Evolutionary conservation across 176 grass and related monocot species (phyloP).

Genomic region (Phyllostachys edulis): DNA sequence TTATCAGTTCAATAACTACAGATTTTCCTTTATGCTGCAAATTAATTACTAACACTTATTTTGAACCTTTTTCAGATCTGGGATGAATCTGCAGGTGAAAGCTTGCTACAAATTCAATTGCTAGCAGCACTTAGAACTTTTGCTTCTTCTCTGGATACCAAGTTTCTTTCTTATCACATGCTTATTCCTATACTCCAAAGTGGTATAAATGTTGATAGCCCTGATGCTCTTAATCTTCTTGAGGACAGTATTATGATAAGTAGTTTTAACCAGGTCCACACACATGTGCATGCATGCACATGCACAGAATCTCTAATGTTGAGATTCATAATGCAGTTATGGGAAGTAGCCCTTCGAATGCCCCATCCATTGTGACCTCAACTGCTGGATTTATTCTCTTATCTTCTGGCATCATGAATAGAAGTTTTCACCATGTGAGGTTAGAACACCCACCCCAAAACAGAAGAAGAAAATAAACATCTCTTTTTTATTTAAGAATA

Average conservation of each 20-base stretch:
- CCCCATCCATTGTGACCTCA: slow-evolving; percentile 79
- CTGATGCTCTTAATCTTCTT: slow-evolving; percentile 99
- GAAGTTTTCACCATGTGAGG: slow-evolving; percentile 94
- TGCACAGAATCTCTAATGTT: slow-evolving; percentile 24
- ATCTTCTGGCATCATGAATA: slow-evolving; percentile 80
- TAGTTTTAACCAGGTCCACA: slow-evolving; percentile 23
- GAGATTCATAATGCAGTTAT: slow-evolving; percentile 59
- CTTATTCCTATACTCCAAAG: slow-evolving; percentile 85
- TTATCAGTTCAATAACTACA: slow-evolving; percentile 16
- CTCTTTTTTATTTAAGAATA: slow-evolving; percentile 15
- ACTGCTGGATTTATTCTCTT: slow-evolving; percentile 89
- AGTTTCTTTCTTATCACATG: slow-evolving; percentile 72
- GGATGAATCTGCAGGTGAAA: slow-evolving; percentile 90
- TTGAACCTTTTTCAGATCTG: no score
- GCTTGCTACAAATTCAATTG: slow-evolving; percentile 90
- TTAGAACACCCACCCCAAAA: slow-evolving; percentile 27
- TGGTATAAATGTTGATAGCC: slow-evolving; percentile 80
- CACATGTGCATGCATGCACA: neutral
- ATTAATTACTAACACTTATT: slow-evolving; percentile 39
- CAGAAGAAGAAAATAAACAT: neutral
- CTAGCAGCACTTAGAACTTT: slow-evolving; percentile 87
- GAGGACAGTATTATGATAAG: slow-evolving; percentile 91
- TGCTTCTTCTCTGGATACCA: slow-evolving; percentile 78
- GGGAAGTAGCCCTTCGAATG: slow-evolving; percentile 87
- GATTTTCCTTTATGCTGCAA: slow-evolving; percentile 36